A percentile compares a stretch with the other conserved stretches of the same genome.
Conservation (phyloP, 371 early-diverging fungal genomes). For the Mucor sp. region DNA sequence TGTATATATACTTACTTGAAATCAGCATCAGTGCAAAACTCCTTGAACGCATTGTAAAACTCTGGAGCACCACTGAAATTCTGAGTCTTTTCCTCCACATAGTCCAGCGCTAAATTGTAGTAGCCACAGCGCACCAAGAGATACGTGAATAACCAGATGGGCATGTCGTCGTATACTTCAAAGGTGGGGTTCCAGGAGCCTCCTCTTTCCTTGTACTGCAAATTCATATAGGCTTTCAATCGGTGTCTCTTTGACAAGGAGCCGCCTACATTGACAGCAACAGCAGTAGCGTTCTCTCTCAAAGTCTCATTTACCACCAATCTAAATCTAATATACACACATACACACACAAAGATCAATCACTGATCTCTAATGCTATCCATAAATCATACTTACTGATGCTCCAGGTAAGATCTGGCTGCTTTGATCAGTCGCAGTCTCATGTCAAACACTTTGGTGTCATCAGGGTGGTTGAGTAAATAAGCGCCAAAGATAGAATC, state of each 20-base stretch:
- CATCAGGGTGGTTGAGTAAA: background rate
- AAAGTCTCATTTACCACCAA: conserved; percentile 11
- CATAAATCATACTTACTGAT: conserved; percentile 14
- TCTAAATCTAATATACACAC: conserved; percentile 9
- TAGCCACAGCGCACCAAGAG: conserved; percentile 78
- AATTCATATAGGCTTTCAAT: conserved; percentile 1
- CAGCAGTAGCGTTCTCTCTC: conserved; percentile 10
- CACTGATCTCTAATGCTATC: background rate
- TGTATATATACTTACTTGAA: background rate
- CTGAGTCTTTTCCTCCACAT: conserved; percentile 55
- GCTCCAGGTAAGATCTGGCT: conserved; percentile 16
- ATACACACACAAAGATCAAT: background rate
- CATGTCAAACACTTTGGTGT: background rate
- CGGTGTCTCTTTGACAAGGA: conserved; percentile 11
- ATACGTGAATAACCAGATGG: conserved; percentile 87
- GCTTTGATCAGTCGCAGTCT: conserved; percentile 3
- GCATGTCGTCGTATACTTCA: conserved; percentile 60
- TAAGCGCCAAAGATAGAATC: background rate
- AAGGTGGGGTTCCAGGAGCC: background rate
- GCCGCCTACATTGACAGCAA: conserved; percentile 13
- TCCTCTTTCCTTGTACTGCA: background rate
- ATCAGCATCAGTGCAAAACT: background rate
- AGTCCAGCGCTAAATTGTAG: conserved; percentile 63
- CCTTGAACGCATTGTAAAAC: background rate
- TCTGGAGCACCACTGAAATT: conserved; percentile 18